Percentiles rank a stretch among this genome's conserved stretches.
phyloP scores from a whole-genome alignment of 768 basidiomycete species.

The Pleurotus ostreatus region DNA sequence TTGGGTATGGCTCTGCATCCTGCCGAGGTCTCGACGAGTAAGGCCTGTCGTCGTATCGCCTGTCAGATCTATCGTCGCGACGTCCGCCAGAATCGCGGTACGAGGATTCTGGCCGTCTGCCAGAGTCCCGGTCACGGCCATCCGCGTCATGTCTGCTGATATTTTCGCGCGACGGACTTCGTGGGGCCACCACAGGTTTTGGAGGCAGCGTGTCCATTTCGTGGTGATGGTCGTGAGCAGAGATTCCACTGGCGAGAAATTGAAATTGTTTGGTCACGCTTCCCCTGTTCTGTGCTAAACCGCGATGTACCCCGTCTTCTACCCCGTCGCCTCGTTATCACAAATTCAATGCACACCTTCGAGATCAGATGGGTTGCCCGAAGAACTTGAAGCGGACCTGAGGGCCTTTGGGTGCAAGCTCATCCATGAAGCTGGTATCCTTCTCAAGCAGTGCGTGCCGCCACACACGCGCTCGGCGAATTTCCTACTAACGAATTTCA shows the following conservation, averaged over 20 bases:
- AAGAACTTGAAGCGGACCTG: conserved; percentile 81
- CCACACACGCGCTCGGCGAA: conserved; percentile 1
- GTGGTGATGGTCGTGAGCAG: background rate
- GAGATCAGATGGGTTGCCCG: conserved; percentile 73
- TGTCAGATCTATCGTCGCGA: conserved; percentile 2
- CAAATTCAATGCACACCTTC: conserved; percentile 85
- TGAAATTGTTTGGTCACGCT: conserved; percentile 3
- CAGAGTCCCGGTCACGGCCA: conserved; percentile 22
- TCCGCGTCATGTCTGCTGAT: conserved; percentile 17
- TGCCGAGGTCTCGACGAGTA: background rate
- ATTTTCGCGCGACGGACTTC: conserved; percentile 10
- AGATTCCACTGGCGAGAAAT: background rate
- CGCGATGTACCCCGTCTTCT: conserved; percentile 36
- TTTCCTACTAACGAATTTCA: conserved; percentile 21
- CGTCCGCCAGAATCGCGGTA: background rate
- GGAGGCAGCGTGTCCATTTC: conserved; percentile 37
- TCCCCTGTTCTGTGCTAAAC: background rate
- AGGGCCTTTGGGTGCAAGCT: conserved; percentile 90
- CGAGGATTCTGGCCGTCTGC: background rate
- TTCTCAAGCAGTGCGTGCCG: conserved; percentile 76
- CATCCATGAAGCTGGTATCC: conserved; percentile 90
- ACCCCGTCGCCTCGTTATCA: conserved; percentile 78
- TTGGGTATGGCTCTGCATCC: background rate
- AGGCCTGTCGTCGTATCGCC: background rate
- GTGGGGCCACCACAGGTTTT: conserved; percentile 30